Base-by-base conservation (phyloP, 2,329 filamentous ascomycete species). In the Clarireedia monteithiana region DNA sequence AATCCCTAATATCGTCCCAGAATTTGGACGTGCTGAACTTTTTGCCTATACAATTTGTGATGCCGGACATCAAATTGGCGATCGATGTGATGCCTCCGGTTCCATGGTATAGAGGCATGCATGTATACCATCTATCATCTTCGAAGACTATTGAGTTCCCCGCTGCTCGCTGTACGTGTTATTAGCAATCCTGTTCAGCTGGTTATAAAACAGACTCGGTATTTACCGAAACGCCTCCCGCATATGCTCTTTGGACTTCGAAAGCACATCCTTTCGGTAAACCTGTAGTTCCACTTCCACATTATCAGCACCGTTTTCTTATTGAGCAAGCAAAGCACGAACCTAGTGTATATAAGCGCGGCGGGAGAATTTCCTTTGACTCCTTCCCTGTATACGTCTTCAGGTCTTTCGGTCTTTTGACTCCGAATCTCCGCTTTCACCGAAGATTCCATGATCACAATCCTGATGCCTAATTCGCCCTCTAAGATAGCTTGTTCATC, bases 221-320 rank as follows among this genome's bases (percentile, higher is more conserved):
- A 23, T 55, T 54, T 62, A 67, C 63, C 24, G 54, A 63, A 70
- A 60, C 34, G 53, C 61, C 50, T 58, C 38, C 44, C 56, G 56
- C 55, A 69, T 63, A 74, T 0, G 66, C 69, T 17, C 71, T 74
- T 2, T 73, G 69, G 7, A 78, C 76, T 17, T 80, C 80, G 62
- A 88, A 83, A 0, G 77, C 69, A 62, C 83, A 85, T 1, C 83
- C 87, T 68, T 91, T 91, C 10, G 88, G 86, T 61, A 88, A 70
- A 2, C 88, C 88, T 0, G 88, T 91, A 0, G 88, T 91, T 38
- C 87, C 87, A 59, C 83, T 85, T 0, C 6, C 23, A 23, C 9
- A 40, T 26, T 6, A 26, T 55, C 23, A 55, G 46, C 46, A 14
- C 23, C 36, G 2, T 17, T 26, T 24, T 40, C 14, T 36, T 34